Base-by-base conservation (phyloP, 805 yeast species). In the Candida orba region DNA sequence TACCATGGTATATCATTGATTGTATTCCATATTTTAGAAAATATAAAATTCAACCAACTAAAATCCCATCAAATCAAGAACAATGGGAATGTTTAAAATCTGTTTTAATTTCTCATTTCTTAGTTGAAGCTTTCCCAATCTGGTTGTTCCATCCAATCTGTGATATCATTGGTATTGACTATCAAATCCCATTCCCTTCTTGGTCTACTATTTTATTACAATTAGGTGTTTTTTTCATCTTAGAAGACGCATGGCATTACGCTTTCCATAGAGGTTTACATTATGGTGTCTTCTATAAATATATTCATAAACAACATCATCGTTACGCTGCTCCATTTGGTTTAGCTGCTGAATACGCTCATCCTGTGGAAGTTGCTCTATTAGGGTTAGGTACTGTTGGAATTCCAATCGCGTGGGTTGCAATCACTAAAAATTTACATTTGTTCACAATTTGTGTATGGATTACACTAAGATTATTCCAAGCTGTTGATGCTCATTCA, bases 311-410 rank as follows among this genome's bases (percentile, higher is more conserved):
- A 70, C 95, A 88, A 72, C 98, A 90, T 66, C 98, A 90, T 69
- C 80, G 88, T 64, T 90, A 89, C 63, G 95, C 96, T 20, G 96
- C 97, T 35, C 98, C 98, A 37, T 90, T 90, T 59, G 98, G 98
- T 34, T 69, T 90, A 49, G 83, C 97, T 49, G 97, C 97, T 39
- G 98, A 90, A 69, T 90, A 90, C 63, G 97, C 97, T 33, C 96
- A 90, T 60, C 97, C 98, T n/a, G 72, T 84, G 33, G 98, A 90
- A 68, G 95, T 90, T 30, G 78, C 86, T 68, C 72, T 86, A 39
- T 71, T 90, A 50, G 98, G 98, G 38, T 77, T 86, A 50, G 98
- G 98, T 49, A 90, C 98, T 33, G 95, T 90, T 34, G 96, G 97
- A 46, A 79, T 87, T 66, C 98, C 98, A 44, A 78, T 90, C 44